Conservation (phyloP, 345 rosid genomes). For the Moricandia moricandioides region DNA sequence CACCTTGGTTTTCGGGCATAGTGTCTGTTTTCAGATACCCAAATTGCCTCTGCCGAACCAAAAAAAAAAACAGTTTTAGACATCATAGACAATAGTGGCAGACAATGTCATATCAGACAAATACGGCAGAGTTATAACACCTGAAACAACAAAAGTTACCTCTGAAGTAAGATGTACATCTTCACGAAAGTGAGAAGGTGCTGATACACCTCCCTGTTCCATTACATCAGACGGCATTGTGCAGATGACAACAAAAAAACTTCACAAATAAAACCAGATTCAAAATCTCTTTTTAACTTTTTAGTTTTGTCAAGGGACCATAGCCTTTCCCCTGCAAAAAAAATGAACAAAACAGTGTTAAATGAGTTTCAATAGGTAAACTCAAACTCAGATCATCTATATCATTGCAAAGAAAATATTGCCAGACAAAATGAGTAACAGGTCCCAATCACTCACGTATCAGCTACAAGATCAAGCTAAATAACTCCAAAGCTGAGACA, state of each 20-base stretch:
- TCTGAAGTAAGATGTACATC: conserved; percentile 45
- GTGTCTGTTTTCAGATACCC: conserved; percentile 58
- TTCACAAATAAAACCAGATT: conserved; percentile 9
- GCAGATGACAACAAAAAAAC: conserved; percentile 25
- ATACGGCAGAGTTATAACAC: not conserved
- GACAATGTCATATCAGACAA: not conserved
- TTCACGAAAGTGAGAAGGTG: conserved; percentile 46
- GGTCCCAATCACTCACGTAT: not conserved
- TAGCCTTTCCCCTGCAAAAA: conserved; percentile 29
- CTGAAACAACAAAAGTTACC: conserved; percentile 35
- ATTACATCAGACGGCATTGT: conserved; percentile 62
- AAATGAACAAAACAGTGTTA: not conserved
- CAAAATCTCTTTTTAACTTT: conserved; percentile 18
- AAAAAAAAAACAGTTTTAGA: conserved; percentile 17
- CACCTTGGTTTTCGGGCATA: conserved; percentile 59
- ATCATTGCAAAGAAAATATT: not conserved
- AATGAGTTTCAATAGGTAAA: no score
- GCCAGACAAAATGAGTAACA: not conserved
- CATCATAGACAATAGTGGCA: not conserved
- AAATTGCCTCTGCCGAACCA: conserved; percentile 61
- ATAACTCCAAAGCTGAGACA: not conserved
- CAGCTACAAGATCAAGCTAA: not conserved
- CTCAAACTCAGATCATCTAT: no score
- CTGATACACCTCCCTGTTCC: conserved; percentile 50
- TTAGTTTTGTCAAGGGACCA: conserved; percentile 22